Evolutionary conservation across 1,284 basidiomycete genomes (phyloP).

Genomic region (Fomitopsis schrenkii): DNA sequence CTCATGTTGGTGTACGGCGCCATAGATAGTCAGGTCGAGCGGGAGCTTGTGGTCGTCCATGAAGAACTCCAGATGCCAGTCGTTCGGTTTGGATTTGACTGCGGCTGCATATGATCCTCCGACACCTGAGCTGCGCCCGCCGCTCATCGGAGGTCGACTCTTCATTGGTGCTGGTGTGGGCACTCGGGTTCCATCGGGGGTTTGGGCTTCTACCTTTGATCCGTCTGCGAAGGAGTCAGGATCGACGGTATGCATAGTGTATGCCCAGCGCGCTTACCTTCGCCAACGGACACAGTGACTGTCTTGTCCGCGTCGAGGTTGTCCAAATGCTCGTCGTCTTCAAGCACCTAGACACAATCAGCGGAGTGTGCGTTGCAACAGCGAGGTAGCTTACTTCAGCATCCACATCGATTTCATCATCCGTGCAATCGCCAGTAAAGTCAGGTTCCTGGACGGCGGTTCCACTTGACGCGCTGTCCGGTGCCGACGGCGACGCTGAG

Average conservation of each 20-base stretch:
- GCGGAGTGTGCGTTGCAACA: background rate
- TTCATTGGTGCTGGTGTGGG: conserved; percentile 73
- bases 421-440: conserved; percentile 65
- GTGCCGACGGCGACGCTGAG: conserved; percentile 19
- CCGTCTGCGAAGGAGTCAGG: conserved; percentile 53
- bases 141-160: conserved; percentile 29
- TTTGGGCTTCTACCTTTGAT: conserved; percentile 89
- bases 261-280: conserved; percentile 46
- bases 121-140: conserved; percentile 37
- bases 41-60: conserved; percentile 85
- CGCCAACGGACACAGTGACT: conserved; percentile 77
- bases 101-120: conserved; percentile 89
- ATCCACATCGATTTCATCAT: conserved; percentile 71
- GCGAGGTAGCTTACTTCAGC: conserved; percentile 43
- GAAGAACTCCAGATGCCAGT: conserved; percentile 96
- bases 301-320: conserved; percentile 72
- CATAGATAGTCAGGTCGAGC: conserved; percentile 91
- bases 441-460: conserved; percentile 57
- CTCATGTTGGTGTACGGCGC: conserved; percentile 89
- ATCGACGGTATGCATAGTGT: background rate
- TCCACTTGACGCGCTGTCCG: conserved; percentile 44
- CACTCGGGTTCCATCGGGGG: conserved; percentile 92
- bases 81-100: conserved; percentile 85
- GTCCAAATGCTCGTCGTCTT: conserved; percentile 62
- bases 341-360: conserved; percentile 47